phyloP scores from a whole-genome alignment of 352 stramenopile species.

The Peronosclerospora sorghi region DNA sequence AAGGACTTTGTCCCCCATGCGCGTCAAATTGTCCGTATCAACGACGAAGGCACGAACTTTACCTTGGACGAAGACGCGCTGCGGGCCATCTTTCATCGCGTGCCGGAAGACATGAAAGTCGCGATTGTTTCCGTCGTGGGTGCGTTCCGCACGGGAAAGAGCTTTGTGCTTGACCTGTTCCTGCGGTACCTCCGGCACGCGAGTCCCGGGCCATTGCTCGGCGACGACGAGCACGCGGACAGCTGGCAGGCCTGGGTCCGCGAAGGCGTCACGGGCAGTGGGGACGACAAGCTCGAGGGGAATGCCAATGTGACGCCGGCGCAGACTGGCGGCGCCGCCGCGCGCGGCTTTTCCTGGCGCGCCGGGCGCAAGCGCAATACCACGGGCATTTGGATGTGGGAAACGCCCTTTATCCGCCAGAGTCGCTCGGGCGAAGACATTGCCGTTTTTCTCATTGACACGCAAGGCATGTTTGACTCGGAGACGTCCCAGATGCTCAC shows the following conservation, averaged over 20 bases:
- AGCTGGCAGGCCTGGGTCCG: conserved; percentile 60
- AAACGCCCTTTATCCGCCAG: conserved; percentile 92
- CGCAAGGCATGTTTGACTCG: conserved; percentile 99
- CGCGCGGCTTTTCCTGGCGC: conserved; percentile 93
- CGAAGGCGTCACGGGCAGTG: conserved; percentile 39
- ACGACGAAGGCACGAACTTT: conserved; percentile 83
- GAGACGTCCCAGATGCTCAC: conserved; percentile 98
- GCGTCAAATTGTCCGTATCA: conserved; percentile 78
- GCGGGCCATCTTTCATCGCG: conserved; percentile 57
- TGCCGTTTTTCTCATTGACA: conserved; percentile 97
- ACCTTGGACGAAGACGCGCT: conserved; percentile 62
- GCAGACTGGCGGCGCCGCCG: no score
- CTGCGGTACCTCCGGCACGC: conserved; percentile 90
- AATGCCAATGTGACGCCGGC: conserved; percentile 79
- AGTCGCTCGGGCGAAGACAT: conserved; percentile 79
- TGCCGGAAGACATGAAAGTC: conserved; percentile 92
- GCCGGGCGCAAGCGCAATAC: conserved; percentile 95
- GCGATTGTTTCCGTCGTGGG: conserved; percentile 96
- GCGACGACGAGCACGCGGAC: conserved; percentile 32
- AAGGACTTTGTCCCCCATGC: conserved; percentile 33
- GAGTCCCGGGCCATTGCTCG: conserved; percentile 34
- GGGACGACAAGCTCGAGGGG: conserved; percentile 58
- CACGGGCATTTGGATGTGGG: conserved; percentile 99
- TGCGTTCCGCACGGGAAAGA: conserved; percentile 98
- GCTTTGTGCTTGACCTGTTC: conserved; percentile 96